Evolutionary conservation across 305 asterid species (phyloP), one percentile per base, ranked within the genome.

Genomic region (Ajuga reptans): DNA sequence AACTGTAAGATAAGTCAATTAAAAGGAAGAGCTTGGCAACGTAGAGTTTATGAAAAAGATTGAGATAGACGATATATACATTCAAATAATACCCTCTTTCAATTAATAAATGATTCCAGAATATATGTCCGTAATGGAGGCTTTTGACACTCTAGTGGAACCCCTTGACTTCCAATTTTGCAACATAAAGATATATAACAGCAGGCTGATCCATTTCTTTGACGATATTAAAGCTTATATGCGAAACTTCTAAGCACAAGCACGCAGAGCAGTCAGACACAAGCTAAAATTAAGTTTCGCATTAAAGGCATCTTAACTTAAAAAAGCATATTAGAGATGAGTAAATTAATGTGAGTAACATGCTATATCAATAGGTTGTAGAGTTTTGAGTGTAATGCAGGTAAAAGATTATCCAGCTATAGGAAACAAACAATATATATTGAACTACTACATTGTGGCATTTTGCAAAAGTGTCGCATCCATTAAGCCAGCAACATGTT

Each of bases 41-140:
- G 34, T 49, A 47, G 45, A 21, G 10, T 49, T 50, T 58, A 12
- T 27, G 49, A 57, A 53, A 67, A 67, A 36, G 6, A 66, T 34
- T 66, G 59, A 3, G 11, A 12, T 54, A 16, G 58, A 57, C 67
- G 45, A 61, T 37, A 59, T 9, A 47, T 66, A 50, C 33, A 57
- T 68, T 68, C 50, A 47, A 55, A 47, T 11, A 67, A 42, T 47
- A 47, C 59, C 64, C 10, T 37, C 51, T 68, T 46, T 36, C 29
- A 56, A 43, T n/a, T 53, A 16, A 31, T 59, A 64, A 53, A 72
- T 63, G 33, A 18, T 53, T 43, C 50, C 45, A 29, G 52, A 52
- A 42, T 14, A 34, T 27, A 66, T 73, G 18, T 58, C 53, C 47
- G 21, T 7, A 60, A 66, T 34, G 21, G 17, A 58, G 41, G 65